A percentile compares a stretch with the other conserved stretches of the same genome.
phyloP scores from a whole-genome alignment of 805 yeast genomes.

The Myxozyma vanderwaltii region DNA sequence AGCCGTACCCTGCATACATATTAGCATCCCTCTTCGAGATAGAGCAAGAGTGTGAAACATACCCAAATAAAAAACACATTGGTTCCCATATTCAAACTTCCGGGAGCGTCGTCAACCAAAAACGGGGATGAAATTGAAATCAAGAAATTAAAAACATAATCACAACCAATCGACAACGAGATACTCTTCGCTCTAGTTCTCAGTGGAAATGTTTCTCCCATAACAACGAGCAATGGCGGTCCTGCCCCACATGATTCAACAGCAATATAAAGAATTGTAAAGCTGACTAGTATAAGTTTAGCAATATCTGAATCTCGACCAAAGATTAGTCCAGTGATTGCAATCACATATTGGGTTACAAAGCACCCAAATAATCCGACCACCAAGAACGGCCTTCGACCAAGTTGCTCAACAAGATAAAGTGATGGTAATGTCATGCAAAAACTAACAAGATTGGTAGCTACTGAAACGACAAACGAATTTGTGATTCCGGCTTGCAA shows the following conservation, averaged over 20 bases:
- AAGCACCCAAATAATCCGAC: slow-evolving; percentile 79
- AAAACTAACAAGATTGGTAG: slow-evolving; percentile 82
- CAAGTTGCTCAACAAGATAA: slow-evolving; percentile 71
- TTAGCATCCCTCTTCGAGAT: not conserved
- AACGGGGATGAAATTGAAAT: slow-evolving; percentile 43
- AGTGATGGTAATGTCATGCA: slow-evolving; percentile 82
- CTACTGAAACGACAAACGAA: slow-evolving; percentile 71
- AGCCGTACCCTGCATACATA: slow-evolving; percentile 43
- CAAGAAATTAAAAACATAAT: slow-evolving; percentile 21
- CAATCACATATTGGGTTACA: slow-evolving; percentile 65
- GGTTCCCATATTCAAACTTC: slow-evolving; percentile 24
- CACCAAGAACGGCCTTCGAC: slow-evolving; percentile 70
- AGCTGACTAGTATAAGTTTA: slow-evolving; percentile 54
- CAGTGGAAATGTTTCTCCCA: slow-evolving; percentile 31
- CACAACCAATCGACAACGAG: slow-evolving; percentile 23
- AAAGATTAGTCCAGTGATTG: slow-evolving; percentile 54
- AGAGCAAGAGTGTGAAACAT: not conserved
- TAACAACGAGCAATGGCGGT: slow-evolving; percentile 60
- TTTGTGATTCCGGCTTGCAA: slow-evolving; percentile 61
- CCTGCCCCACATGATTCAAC: slow-evolving; percentile 86
- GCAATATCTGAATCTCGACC: slow-evolving; percentile 47
- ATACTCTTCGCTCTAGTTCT: slow-evolving; percentile 28
- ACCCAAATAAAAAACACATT: slow-evolving; percentile 30
- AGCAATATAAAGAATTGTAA: slow-evolving; percentile 63
- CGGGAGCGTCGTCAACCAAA: slow-evolving; percentile 45